Evolutionary conservation across 257 asterid species (phyloP).

Genomic region (Ilex aquifolium): DNA sequence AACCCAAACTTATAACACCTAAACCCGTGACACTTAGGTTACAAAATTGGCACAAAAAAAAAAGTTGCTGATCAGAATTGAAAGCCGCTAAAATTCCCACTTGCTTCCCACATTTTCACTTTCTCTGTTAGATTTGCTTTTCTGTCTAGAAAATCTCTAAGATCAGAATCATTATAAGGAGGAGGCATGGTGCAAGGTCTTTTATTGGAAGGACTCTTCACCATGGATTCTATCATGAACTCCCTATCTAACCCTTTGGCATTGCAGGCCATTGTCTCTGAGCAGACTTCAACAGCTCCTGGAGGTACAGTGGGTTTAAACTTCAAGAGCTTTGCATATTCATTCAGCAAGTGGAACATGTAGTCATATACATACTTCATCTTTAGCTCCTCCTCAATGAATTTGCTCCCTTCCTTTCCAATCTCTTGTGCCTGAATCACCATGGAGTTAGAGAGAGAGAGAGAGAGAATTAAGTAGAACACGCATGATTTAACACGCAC

Average conservation of each 20-base stretch:
- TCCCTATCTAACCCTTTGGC: constrained; percentile 40
- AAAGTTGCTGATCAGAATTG: too few species aligned
- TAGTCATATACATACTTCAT: constrained; percentile 77
- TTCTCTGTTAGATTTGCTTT: constrained; percentile 34
- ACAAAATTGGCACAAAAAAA: too few species aligned
- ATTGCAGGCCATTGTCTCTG: constrained; percentile 63
- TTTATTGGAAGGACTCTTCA: constrained; percentile 46
- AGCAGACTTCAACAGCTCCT: constrained; percentile 52
- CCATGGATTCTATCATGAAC: constrained; percentile 73
- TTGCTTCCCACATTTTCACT: constrained; percentile 65
- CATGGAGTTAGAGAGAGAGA: too few species aligned
- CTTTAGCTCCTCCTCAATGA: constrained; percentile 60
- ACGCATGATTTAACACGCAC: too few species aligned
- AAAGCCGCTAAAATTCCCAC: too few species aligned
- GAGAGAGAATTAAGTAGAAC: too few species aligned
- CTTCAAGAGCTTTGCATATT: constrained; percentile 63
- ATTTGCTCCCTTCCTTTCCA: constrained; percentile 71
- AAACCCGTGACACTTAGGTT: too few species aligned
- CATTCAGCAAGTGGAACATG: constrained; percentile 65
- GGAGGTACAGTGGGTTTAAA: constrained; percentile 56
- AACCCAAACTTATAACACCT: too few species aligned
- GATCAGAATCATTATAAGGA: constrained; percentile 40
- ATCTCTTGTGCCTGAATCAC: constrained; percentile 53
- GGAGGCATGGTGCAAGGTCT: constrained; percentile 75
- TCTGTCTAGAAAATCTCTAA: constrained; percentile 36